phyloP scores from a whole-genome alignment of 805 yeast species.

The Candida koratica region DNA sequence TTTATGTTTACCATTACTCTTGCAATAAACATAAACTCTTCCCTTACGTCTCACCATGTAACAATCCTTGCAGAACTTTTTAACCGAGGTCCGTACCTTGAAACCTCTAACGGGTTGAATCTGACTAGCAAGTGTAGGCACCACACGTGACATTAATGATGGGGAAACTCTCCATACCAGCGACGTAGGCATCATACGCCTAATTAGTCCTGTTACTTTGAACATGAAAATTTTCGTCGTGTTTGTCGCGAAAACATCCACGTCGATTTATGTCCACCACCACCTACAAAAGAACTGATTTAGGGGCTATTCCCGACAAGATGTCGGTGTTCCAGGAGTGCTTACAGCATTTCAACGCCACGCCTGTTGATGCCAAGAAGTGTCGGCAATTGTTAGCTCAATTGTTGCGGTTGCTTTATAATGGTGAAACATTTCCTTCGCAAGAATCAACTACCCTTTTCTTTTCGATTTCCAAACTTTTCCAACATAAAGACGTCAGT shows the following conservation, averaged over 20 bases:
- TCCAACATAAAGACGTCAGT: conserved; percentile 84
- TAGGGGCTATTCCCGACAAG: conserved; percentile 76
- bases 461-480: conserved; percentile 89
- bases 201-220: conserved; percentile 5
- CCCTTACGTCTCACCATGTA: conserved; percentile 92
- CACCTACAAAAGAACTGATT: conserved; percentile 81
- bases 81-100: conserved; percentile 89
- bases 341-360: conserved; percentile 84
- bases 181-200: conserved; percentile 3
- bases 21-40: conserved; percentile 88
- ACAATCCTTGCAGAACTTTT: conserved; percentile 90
- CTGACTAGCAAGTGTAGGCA: conserved; percentile 8
- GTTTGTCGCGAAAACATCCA: neutral
- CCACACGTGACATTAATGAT: neutral
- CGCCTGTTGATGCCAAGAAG: conserved; percentile 83
- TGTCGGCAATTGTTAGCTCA: conserved; percentile 82
- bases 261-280: conserved; percentile 61
- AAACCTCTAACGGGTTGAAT: conserved; percentile 53
- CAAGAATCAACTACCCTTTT: conserved; percentile 90
- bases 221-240: conserved; percentile 10
- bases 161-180: too few species aligned
- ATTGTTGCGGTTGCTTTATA: conserved; percentile 73
- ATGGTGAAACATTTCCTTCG: conserved; percentile 83
- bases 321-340: conserved; percentile 98
- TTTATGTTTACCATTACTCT: conserved; percentile 87